These are phyloP conservation scores for Backusella macrospora DNA, from an alignment of 192 early-diverging fungal genomes.

Conservation along the genomic window DNA sequence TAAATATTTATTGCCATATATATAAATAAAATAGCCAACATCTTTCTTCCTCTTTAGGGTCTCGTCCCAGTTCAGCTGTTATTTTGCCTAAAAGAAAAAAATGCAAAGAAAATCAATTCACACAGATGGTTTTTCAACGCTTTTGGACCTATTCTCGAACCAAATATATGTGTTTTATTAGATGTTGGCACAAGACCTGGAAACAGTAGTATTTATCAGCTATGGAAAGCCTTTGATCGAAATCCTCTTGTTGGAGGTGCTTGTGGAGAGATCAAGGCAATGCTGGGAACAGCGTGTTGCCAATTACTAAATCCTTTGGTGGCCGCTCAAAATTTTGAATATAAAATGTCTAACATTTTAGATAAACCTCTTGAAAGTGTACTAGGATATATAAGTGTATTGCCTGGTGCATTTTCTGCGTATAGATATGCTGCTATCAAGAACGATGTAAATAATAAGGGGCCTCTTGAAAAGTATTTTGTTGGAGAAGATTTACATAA, in stretches of 20 bases:
- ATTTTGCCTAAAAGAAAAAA: slow-evolving; percentile 84
- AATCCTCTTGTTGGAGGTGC: slow-evolving; percentile 73
- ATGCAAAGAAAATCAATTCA: slow-evolving; percentile 75
- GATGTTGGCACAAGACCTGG: slow-evolving; percentile 78
- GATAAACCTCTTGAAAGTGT: slow-evolving; percentile 77
- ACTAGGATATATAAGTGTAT: slow-evolving; percentile 78
- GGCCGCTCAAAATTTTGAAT: slow-evolving; percentile 79
- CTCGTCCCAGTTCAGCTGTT: slow-evolving; percentile 71
- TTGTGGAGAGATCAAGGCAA: slow-evolving; percentile 78
- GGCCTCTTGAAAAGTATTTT: slow-evolving; percentile 72
- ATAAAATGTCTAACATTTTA: slow-evolving; percentile 80
- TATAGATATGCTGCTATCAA: slow-evolving; percentile 69
- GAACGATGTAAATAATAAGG: slow-evolving; percentile 43
- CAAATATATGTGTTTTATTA: slow-evolving; percentile 69
- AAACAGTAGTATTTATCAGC: slow-evolving; percentile 52
- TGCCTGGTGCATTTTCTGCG: slow-evolving; percentile 83
- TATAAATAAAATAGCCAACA: not conserved
- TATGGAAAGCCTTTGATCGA: slow-evolving; percentile 67
- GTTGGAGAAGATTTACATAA: slow-evolving; percentile 63
- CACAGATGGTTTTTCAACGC: slow-evolving; percentile 83
- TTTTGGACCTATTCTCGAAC: slow-evolving; percentile 64
- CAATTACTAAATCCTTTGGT: slow-evolving; percentile 75
- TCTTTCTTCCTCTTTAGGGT: slow-evolving; percentile 39
- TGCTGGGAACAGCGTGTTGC: slow-evolving; percentile 48
- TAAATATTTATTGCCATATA: not conserved